These are phyloP conservation scores for Colletotrichum costaricense DNA, from an alignment of 2,329 filamentous ascomycete genomes.

Conservation along the genomic window DNA sequence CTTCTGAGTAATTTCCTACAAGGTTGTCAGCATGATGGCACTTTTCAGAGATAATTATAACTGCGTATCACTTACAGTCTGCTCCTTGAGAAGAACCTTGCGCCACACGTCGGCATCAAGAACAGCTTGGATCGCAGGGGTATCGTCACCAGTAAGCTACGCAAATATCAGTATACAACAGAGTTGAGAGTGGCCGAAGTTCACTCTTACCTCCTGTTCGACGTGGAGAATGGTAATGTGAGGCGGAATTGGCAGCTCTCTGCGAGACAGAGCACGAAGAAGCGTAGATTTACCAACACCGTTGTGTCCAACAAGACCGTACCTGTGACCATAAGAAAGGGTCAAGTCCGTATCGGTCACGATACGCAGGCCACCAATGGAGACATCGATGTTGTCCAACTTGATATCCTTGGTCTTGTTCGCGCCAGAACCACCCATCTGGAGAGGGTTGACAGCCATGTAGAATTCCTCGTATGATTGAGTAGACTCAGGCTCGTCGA, in stretches of 20 bases:
- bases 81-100: conserved; percentile 91
- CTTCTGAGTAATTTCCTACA: conserved; percentile 79
- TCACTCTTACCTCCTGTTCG: conserved; percentile 84
- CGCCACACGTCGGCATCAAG: conserved; percentile 98
- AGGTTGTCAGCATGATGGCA: conserved; percentile 47
- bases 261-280: conserved; percentile 87
- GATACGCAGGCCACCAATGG: conserved; percentile 89
- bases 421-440: conserved; percentile 77
- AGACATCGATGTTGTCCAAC: conserved; percentile 94
- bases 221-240: conserved; percentile 99
- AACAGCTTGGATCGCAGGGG: conserved; percentile 92
- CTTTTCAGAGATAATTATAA: not conserved
- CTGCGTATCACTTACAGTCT: conserved; percentile 69
- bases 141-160: conserved; percentile 94
- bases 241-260: conserved; percentile 94
- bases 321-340: conserved; percentile 90
- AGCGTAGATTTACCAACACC: conserved; percentile 99
- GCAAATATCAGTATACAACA: conserved; percentile 35
- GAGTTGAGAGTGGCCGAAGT: not conserved
- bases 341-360: conserved; percentile 91
- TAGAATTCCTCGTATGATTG: conserved; percentile 99
- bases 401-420: conserved; percentile 99
- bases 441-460: conserved; percentile 98
- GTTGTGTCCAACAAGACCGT: conserved; percentile 98
- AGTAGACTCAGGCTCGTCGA: conserved; percentile 83